Base-by-base conservation (phyloP, 352 stramenopile genomes). In the Aphanomyces stellatus region DNA sequence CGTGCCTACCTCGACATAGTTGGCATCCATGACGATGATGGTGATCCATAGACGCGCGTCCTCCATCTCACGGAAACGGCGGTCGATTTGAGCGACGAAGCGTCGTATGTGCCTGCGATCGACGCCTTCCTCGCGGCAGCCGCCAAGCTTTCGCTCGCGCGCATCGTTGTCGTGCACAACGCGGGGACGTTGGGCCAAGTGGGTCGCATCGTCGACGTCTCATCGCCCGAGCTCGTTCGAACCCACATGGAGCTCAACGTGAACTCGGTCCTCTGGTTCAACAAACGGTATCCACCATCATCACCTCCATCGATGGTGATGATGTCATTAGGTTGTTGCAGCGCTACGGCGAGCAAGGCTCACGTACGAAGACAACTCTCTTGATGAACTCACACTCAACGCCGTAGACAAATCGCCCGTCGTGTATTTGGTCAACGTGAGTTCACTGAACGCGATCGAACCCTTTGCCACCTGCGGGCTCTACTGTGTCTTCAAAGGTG, bases 171-270 rank as follows among this genome's bases (percentile, higher is more conserved):
- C 17, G 75, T 95, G 27, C 88, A 95, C 71, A 96, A 96, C 59
- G 88, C 88, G 6, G 88, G 85, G 0, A 88, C 80, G 46, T 70
- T 96, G 7, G 87, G 87, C 0, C 69, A 82, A 22, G 69, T 96
- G 1, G 76, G 76, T 30, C 71, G 89, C 35, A 73, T 72, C 30
- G 76, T 88, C 30, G 81, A 90, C 56, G 72, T 70, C 42, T 69
- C 61, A 1, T 82, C 77, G 2, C 72, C 74, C 27, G 75, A 70
- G 41, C 74, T 81, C 61, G 41, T 90, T 24, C 63, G 69, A 2
- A 37, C 76, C 61, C 87, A 86, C 71, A 85, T 85, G 73, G 78
- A 95, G 41, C 73, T 96, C 28, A 96, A 95, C 61, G 76, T 96
- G 13, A 94, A 82, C 30, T 93, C 82, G 22, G 77, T 90, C 5